These are phyloP conservation scores for Dalbergia cochinchinensis DNA, from an alignment of 306 rosid species.

Conservation along the genomic window DNA sequence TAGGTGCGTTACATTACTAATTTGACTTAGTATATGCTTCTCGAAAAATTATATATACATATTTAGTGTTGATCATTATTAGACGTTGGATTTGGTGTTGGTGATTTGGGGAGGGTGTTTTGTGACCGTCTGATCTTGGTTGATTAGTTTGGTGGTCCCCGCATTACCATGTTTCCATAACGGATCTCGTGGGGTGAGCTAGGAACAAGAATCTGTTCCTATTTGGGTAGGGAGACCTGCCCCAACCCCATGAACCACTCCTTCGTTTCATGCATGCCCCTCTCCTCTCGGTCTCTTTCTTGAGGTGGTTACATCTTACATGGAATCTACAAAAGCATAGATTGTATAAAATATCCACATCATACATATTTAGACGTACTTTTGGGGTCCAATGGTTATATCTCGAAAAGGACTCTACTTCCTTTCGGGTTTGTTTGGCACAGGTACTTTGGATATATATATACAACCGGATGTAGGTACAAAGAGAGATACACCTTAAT, in stretches of 20 bases:
- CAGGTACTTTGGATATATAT: constrained; percentile 1
- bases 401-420: constrained; percentile 51
- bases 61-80: too few species aligned
- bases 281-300: constrained; percentile 30
- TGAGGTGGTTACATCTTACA: constrained; percentile 59
- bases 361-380: constrained; percentile 15
- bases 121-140: constrained; percentile 25
- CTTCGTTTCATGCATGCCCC: constrained; percentile 48
- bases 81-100: background rate
- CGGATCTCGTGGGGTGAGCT: constrained; percentile 54
- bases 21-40: background rate
- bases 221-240: constrained; percentile 71
- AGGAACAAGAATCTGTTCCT: constrained; percentile 58
- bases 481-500: constrained; percentile 37
- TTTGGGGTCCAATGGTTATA: constrained; percentile 23
- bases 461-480: background rate
- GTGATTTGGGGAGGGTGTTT: constrained; percentile 38
- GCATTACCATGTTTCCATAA: constrained; percentile 35
- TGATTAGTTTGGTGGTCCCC: constrained; percentile 58
- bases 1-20: background rate
- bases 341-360: constrained; percentile 24
- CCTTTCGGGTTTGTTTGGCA: constrained; percentile 34
- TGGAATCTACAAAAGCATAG: constrained; percentile 54
- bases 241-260: constrained; percentile 64
- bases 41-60: background rate